Evolutionary conservation across 306 rosid genomes (phyloP), one percentile per base, ranked within the genome.

Genomic region (Dryas alaskensis): DNA sequence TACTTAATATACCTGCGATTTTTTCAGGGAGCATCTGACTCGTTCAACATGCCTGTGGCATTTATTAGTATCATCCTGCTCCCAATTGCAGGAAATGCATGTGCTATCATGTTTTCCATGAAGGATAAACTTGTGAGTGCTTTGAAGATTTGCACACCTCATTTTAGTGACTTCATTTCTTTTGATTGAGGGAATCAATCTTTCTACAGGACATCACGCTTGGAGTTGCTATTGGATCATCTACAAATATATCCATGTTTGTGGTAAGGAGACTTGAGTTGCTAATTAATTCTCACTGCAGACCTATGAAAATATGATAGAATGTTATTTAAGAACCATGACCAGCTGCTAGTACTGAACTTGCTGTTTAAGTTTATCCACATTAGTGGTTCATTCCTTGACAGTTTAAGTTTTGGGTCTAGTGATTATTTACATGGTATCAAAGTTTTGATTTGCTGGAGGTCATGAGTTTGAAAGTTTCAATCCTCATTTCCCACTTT

Each of bases 161-260:
- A 43, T 50, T 5, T 59, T 43, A 13, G 10, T 10, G 31, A 12
- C 40, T 52, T 50, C 69, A 14, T 67, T 19, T 75, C 58, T 61
- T 64, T 45, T 75, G 67, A 69, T 70, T 86, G 70, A 87, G 37
- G 43, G 60, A 72, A 40, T 73, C 69, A 71, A 76, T 67, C 59
- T 78, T 49, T 74, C 77, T 70, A 11, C 84, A 93, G 98, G 96
- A 93, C 78, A 90, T 90, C 78, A 87, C 96, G 48, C 81, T 93
- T 57, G 98, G 98, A 85, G 98, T 93, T 80, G 98, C 97, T 14
- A 80, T 86, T 79, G 98, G 97, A 79, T 93, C 98, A 48, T 93
- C 98, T 42, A 93, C 96, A 51, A 97, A 93, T 73, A 93, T 90
- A 87, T 86, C 97, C 57, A 93, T 90, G 98, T 93, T 93, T 89